Evolutionary conservation across 2,329 filamentous ascomycete species (phyloP), one percentile per base, ranked within the genome.

Genomic region (Fusarium falciforme): DNA sequence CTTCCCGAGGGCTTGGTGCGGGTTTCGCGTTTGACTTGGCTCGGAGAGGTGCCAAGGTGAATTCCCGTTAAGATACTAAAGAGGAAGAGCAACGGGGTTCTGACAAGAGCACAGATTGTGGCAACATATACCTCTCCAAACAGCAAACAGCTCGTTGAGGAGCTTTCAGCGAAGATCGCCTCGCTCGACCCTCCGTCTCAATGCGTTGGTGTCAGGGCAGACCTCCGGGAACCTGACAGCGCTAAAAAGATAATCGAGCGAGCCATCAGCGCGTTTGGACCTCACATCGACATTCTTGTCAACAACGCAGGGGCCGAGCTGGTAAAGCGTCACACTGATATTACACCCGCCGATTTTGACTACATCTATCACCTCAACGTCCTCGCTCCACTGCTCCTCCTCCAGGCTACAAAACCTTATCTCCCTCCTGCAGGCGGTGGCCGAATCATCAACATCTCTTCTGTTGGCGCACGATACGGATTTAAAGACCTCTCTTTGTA

Each of bases 291-390:
- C 6, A 74, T 74, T 1, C 52, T 73, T 1, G 16, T 73, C 12
- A 73, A 73, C 1, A 73, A 73, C 0, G 71, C 71, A 0, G 71
- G 71, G 5, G 71, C 73, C 42, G 71, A 73, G 33, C 22, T 74
- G 1, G 71, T 72, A 11, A 73, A 73, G 14, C 35, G 36, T 9
- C 52, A 60, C 9, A 35, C 20, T 2, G 60, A 65, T 1, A n/a
- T 73, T 6, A 74, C 71, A 8, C 2, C 17, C 11, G 29, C 49
- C 2, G 64, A 73, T 8, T 73, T 73, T 52, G 71, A 73, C 29
- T 57, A 44, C 1, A 68, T 74, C 33, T 73, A 74, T 22, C 64
- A 71, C 6, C 71, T 73, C 10, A 73, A 73, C 8, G 71, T 74
- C 2, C 71, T 64, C 14, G 71, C 71, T 2, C 71, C 71, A 14